Conservation (phyloP, 768 basidiomycete species). For the Tylopilus sp. region DNA sequence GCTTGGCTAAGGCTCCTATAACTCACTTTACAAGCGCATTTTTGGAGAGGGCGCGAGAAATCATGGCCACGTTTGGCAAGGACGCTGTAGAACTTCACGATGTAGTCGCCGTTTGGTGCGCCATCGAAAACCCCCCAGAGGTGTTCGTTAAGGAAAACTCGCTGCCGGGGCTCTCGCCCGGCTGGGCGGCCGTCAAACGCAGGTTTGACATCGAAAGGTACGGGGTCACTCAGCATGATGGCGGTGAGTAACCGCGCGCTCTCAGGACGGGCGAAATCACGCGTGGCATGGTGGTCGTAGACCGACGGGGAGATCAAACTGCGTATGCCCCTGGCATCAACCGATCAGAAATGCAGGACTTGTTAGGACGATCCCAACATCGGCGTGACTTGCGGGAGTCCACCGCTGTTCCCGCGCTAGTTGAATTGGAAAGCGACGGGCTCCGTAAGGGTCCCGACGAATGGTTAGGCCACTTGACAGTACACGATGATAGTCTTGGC, state of each 20-base stretch:
- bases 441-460: constrained; percentile 12
- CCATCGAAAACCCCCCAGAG: constrained; percentile 63
- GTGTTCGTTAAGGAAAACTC: constrained; percentile 22
- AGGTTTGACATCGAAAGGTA: constrained; percentile 72
- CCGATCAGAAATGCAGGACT: constrained; percentile 58
- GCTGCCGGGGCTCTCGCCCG: constrained; percentile 33
- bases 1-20: constrained; percentile 52
- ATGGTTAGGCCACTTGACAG: constrained; percentile 19
- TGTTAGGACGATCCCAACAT: constrained; percentile 39
- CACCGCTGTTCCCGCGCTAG: constrained; percentile 50
- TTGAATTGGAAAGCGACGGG: constrained; percentile 41
- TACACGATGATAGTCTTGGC: constrained; percentile 18
- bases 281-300: constrained; percentile 84
- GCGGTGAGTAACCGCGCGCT: not conserved
- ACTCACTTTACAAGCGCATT: constrained; percentile 79
- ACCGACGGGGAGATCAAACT: constrained; percentile 63
- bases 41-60: constrained; percentile 65
- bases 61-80: constrained; percentile 78
- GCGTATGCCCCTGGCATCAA: constrained; percentile 65
- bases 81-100: constrained; percentile 92
- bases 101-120: constrained; percentile 86
- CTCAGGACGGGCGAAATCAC: constrained; percentile 72
- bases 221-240: constrained; percentile 2
- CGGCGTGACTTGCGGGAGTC: constrained; percentile 43
- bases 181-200: constrained; percentile 55